These are phyloP conservation scores for Sugiyamaella neomexicana DNA, from an alignment of 1,139 yeast species.

Conservation along the genomic window DNA sequence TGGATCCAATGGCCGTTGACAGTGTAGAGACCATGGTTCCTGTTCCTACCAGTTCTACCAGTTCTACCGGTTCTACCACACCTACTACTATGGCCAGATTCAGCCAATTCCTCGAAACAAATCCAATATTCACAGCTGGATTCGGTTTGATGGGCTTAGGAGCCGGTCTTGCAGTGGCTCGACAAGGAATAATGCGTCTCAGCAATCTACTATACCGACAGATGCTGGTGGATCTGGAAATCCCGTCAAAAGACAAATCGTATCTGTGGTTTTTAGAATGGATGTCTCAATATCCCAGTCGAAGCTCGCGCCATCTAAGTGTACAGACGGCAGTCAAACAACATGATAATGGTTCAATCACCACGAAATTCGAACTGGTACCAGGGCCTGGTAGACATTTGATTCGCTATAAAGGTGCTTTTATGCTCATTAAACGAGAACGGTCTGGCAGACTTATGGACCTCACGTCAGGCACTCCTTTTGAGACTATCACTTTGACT, in stretches of 20 bases:
- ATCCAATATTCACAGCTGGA: slow-evolving; percentile 94
- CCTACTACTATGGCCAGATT: not conserved
- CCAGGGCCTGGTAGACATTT: slow-evolving; percentile 98
- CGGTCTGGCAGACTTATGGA: slow-evolving; percentile 87
- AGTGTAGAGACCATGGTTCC: not conserved
- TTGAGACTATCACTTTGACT: slow-evolving; percentile 90
- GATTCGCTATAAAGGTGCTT: slow-evolving; percentile 81
- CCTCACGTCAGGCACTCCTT: slow-evolving; percentile 88
- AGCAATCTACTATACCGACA: slow-evolving; percentile 76
- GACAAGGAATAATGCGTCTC: slow-evolving; percentile 65
- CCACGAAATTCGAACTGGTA: slow-evolving; percentile 86
- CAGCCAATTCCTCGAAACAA: slow-evolving; percentile 58
- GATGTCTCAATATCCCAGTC: slow-evolving; percentile 77
- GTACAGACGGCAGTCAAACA: slow-evolving; percentile 87
- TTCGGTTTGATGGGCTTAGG: slow-evolving; percentile 96
- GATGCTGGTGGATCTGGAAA: slow-evolving; percentile 86
- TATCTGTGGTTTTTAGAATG: slow-evolving; percentile 94
- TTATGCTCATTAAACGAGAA: slow-evolving; percentile 84
- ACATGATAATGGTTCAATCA: slow-evolving; percentile 90
- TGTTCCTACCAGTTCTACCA: not conserved
- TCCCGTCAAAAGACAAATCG: slow-evolving; percentile 90
- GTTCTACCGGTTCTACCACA: slow-evolving; percentile 37
- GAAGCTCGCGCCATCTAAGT: slow-evolving; percentile 79
- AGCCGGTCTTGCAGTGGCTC: slow-evolving; percentile 74
- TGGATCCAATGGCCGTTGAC: too few species aligned